Base-by-base conservation (phyloP, 2,329 filamentous ascomycete species). In the Fusarium bulbicola region DNA sequence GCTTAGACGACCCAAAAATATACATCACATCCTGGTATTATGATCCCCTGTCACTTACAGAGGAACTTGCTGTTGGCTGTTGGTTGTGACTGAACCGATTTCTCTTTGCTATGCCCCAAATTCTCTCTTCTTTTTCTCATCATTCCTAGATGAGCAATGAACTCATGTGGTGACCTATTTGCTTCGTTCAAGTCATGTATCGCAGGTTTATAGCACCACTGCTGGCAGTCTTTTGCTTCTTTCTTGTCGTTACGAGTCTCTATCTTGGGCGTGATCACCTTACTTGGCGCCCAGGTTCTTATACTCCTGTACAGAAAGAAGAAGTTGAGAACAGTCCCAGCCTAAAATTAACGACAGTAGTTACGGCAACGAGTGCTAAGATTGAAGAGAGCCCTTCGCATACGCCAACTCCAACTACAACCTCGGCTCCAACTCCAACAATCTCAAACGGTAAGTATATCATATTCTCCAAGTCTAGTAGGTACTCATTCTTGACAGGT, bases 401-500 rank as follows among this genome's bases (percentile, higher is more conserved):
- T 36, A 37, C 39, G 2, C 37, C 67, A 7, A 65, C 16, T 6
- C 24, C 37, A 37, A 46, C n/a, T 24, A 3, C 24, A 24, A 46
- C 32, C 11, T 34, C 50, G 14, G 26, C 28, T 46, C 30, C 60
- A 12, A 24, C 37, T 24, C 45, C 40, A 3, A 30, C 30, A 8
- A 69, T 75, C 15, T 42, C 37, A 49, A 58, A 75, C 37, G 73
- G 73, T 69, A 42, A 45, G 12, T 36, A 36, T 7, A 14, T 7
- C 10, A 8, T 20, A 7, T 6, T 11, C 1, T 2, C 3, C 15
- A 15, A 6, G 11, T 6, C 5, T 9, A 16, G 1, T 4, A 12
- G 1, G 7, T 36, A 32, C 40, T 67, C 7, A 74, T 45, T n/a
- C 24, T 24, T 24, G 24, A 24, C 18, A 84, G 83, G 1, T 77